Percentiles rank a stretch among this genome's conserved stretches.
These are phyloP conservation scores for Pholiota conissans DNA, from an alignment of 768 basidiomycete genomes.

Conservation along the genomic window DNA sequence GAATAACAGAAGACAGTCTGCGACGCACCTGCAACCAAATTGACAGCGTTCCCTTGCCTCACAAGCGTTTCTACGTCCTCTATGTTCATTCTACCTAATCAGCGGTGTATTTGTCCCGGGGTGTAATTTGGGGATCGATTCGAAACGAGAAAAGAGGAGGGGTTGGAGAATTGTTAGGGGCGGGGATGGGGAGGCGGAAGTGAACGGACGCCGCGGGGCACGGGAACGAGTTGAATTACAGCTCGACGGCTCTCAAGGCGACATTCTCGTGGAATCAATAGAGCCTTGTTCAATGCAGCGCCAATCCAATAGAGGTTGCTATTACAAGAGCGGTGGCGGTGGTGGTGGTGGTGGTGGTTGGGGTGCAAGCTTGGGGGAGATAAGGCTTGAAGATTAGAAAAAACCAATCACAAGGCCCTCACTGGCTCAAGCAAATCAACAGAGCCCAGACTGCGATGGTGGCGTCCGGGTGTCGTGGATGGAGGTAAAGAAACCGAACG, in stretches of 20 bases:
- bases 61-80: constrained; percentile 12
- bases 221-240: background rate
- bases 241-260: background rate
- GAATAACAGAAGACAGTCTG: background rate
- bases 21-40: constrained; percentile 24
- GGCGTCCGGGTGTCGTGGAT: background rate
- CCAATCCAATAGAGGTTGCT: too few species aligned
- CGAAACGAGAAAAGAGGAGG: too few species aligned
- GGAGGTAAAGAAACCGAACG: background rate
- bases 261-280: background rate
- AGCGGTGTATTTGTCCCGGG: background rate
- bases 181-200: background rate
- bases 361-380: too few species aligned
- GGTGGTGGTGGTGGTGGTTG: too few species aligned
- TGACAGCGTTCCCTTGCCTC: constrained; percentile 23
- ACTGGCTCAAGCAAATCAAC: too few species aligned
- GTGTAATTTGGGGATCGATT: background rate
- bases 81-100: background rate
- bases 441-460: background rate
- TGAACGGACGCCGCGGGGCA: background rate
- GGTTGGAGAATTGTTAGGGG: too few species aligned
- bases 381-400: background rate
- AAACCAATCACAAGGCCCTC: too few species aligned
- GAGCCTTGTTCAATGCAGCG: too few species aligned
- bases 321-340: too few species aligned